Evolutionary conservation across 106 monocot genomes (phyloP).

Genomic region (Dendrobium officinale): DNA sequence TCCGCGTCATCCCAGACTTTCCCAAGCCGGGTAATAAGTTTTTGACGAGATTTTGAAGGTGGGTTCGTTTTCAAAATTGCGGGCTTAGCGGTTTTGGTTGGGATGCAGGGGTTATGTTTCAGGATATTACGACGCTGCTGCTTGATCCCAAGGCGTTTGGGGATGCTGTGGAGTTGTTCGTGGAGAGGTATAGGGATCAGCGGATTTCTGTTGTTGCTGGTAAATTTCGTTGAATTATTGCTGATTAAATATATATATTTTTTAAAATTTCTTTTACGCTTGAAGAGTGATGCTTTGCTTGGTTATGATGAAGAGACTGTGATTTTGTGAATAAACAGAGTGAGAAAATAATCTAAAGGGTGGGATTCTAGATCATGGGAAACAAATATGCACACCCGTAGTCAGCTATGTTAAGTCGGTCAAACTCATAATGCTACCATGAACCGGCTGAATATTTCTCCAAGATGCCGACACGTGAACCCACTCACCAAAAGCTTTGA

Average conservation of each 20-base stretch:
- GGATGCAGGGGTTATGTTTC: slow-evolving; percentile 75
- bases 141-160: slow-evolving; percentile 71
- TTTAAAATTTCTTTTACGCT: background rate
- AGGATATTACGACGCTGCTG: slow-evolving; percentile 89
- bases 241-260: background rate
- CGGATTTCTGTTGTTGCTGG: slow-evolving; percentile 85
- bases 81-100: background rate
- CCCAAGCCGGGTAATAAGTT: slow-evolving; percentile 58
- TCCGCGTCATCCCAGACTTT: slow-evolving; percentile 84
- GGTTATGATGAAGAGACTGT: background rate
- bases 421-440: no score
- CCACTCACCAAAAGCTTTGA: no score
- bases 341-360: background rate
- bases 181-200: slow-evolving; percentile 74
- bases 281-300: background rate
- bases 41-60: background rate
- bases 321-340: background rate
- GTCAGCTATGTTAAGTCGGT: no score
- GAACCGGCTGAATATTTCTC: no score
- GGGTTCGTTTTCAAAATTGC: background rate
- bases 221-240: slow-evolving; percentile 12
- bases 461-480: no score
- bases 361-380: no score
- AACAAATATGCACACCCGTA: no score
- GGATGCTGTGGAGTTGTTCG: slow-evolving; percentile 79